Evolutionary conservation across 495 filamentous ascomycete species (phyloP).

Genomic region (Daldinia grandis): DNA sequence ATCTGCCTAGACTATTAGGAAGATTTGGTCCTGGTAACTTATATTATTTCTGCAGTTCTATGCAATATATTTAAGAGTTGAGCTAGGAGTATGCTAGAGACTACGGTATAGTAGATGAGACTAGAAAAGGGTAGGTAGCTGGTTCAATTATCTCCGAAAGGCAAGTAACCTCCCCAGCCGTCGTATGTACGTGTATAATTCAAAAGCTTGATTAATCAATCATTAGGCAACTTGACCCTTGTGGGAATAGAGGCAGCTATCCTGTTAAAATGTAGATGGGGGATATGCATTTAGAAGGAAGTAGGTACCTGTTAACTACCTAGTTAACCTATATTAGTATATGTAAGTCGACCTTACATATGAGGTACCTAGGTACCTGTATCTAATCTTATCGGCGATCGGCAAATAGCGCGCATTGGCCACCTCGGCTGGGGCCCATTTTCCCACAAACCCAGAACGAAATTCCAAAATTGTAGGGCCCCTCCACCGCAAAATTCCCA

Average conservation of each 20-base stretch:
- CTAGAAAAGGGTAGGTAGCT: background rate
- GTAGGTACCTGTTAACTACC: no score
- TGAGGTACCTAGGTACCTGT: slow-evolving; percentile 6
- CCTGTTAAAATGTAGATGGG: no score
- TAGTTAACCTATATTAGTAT: no score
- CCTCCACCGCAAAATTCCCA: slow-evolving; percentile 40
- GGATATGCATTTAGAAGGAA: no score
- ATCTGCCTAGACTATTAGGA: background rate
- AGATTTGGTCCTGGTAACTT: background rate
- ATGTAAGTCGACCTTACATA: no score
- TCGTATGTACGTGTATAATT: background rate
- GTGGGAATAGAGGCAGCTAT: no score
- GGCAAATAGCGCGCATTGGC: slow-evolving; percentile 28
- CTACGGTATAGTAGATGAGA: background rate
- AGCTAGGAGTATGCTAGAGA: background rate
- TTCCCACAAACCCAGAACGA: slow-evolving; percentile 45
- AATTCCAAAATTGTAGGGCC: slow-evolving; percentile 46
- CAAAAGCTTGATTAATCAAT: background rate
- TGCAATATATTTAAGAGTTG: background rate
- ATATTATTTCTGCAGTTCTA: background rate
- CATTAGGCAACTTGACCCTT: no score
- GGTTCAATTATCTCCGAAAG: background rate
- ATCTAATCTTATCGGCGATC: background rate
- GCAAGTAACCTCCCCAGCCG: background rate
- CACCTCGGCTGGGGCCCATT: slow-evolving; percentile 40